Evolutionary conservation across 2,329 filamentous ascomycete species (phyloP).

Genomic region (Colletotrichum ledebouriae): DNA sequence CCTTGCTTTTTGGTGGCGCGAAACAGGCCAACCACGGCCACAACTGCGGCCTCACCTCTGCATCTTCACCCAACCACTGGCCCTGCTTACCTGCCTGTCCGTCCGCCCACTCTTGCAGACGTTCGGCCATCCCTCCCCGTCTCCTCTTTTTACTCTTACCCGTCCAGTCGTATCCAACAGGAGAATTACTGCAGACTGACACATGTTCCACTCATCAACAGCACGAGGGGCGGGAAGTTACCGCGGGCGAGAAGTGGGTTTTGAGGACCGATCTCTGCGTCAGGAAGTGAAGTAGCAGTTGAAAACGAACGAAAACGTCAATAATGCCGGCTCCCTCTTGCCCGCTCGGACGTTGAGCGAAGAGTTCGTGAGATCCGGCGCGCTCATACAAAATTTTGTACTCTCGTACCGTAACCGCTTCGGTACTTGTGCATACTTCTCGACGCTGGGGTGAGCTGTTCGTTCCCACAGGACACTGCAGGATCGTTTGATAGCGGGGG

Average conservation of each 20-base stretch:
- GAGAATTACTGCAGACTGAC: constrained; percentile 30
- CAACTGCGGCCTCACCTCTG: constrained; percentile 32
- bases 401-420: neutral
- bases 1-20: constrained; percentile 32
- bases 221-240: constrained; percentile 88
- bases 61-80: constrained; percentile 1
- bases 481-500: constrained; percentile 12
- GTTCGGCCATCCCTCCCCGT: constrained; percentile 20
- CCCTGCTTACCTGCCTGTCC: neutral
- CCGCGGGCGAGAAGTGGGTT: constrained; percentile 89
- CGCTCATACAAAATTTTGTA: constrained; percentile 10
- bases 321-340: neutral
- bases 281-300: constrained; percentile 55
- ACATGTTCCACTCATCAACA: constrained; percentile 47
- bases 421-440: neutral
- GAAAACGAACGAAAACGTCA: constrained; percentile 15
- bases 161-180: constrained; percentile 16
- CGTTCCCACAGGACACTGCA: neutral
- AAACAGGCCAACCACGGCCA: constrained; percentile 32
- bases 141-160: constrained; percentile 21
- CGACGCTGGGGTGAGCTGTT: neutral
- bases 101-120: constrained; percentile 24
- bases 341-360: constrained; percentile 26
- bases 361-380: neutral
- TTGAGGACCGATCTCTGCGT: constrained; percentile 86